Evolutionary conservation across 2,329 filamentous ascomycete species (phyloP).

Genomic region (Proliferodiscus dingleyae): DNA sequence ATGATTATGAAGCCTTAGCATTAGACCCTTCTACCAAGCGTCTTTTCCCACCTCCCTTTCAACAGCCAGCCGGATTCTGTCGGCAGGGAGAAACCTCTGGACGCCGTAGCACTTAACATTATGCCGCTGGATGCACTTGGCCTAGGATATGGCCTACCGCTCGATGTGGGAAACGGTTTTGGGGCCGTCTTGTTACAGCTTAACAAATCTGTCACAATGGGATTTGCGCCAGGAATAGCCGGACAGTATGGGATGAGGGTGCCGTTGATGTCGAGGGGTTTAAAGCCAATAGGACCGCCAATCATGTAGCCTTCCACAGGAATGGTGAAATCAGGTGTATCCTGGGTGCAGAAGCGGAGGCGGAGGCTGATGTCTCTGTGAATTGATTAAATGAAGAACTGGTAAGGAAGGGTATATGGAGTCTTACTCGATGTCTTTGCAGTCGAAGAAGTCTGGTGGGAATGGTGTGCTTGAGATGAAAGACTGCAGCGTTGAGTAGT

Average conservation of each 20-base stretch:
- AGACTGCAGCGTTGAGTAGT: background rate
- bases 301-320: background rate
- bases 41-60: no score
- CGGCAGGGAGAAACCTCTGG: no score
- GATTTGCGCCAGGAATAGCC: background rate
- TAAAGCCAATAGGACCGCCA: background rate
- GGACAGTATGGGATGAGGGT: background rate
- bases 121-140: no score
- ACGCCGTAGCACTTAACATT: no score
- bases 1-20: no score
- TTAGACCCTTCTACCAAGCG: no score
- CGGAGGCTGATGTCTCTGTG: background rate
- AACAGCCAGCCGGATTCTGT: no score
- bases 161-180: no score
- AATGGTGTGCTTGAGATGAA: background rate
- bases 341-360: background rate
- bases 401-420: background rate
- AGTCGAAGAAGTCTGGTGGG: background rate
- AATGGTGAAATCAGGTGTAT: background rate
- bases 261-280: background rate
- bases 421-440: background rate
- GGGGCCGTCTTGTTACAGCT: no score
- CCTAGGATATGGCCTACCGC: no score
- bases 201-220: background rate
- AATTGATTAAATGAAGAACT: background rate